Percentiles rank a stretch among this genome's conserved stretches.
phyloP scores from a whole-genome alignment of 352 stramenopile genomes.

The Aphanomyces astaci region DNA sequence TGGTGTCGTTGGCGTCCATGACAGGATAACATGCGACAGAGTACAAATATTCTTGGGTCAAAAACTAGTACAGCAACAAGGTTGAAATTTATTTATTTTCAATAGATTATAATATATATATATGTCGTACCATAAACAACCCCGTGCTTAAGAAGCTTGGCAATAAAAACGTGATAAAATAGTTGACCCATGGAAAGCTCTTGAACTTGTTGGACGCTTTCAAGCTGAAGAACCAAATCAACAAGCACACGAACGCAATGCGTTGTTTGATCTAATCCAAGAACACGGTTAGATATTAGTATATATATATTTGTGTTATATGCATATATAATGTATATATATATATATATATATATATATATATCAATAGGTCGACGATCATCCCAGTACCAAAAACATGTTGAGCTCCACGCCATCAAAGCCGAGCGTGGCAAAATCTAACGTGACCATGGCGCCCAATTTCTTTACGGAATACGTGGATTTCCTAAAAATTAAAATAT shows the following conservation, averaged over 20 bases:
- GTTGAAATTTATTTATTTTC: too few relatives aligned
- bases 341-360: too few relatives aligned
- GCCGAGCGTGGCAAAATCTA: constrained; percentile 15
- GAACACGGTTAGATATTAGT: constrained; percentile 22
- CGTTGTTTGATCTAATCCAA: constrained; percentile 28
- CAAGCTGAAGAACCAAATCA: constrained; percentile 34
- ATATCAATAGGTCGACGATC: not conserved
- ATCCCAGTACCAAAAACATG: not conserved
- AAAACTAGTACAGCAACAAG: constrained; percentile 23
- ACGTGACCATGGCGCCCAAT: not conserved
- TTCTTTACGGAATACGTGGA: not conserved
- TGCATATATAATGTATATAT: too few relatives aligned
- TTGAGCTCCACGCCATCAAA: constrained; percentile 19
- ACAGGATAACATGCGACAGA: constrained; percentile 24
- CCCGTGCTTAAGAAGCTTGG: constrained; percentile 29
- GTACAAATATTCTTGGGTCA: constrained; percentile 35
- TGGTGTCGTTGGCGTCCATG: not conserved
- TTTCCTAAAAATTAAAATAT: too few relatives aligned
- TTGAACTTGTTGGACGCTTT: constrained; percentile 43
- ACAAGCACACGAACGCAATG: constrained; percentile 25
- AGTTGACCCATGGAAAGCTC: constrained; percentile 33
- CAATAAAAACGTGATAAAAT: constrained; percentile 33
- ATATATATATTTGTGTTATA: too few relatives aligned
- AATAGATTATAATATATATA: too few relatives aligned
- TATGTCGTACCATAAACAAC: constrained; percentile 32